Base-by-base conservation (phyloP, 768 basidiomycete genomes). In the Tulasnella sp. region DNA sequence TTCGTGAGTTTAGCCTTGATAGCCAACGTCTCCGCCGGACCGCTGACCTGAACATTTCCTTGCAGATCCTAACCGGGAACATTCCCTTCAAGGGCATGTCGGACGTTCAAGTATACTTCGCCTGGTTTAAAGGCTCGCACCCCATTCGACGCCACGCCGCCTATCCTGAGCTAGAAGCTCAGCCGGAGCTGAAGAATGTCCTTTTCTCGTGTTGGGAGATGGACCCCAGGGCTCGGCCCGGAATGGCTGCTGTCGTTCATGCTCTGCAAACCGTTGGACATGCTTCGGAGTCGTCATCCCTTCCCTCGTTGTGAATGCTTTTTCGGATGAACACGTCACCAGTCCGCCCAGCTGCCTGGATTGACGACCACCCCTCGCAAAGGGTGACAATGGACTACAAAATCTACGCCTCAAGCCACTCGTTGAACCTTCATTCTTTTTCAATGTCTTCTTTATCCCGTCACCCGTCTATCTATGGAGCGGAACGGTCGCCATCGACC, bases 81-180 rank as follows among this genome's bases (percentile, higher is more conserved):
- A 70, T 42, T 70, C 51, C 51, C 4, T 51, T 51, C 51, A 51
- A 51, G 51, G 51, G 51, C 23, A 51, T 51, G 51, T 51, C 51
- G n/a, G 51, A 51, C 23, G 51, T 51, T 51, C 51, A 51, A 20
- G 51, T 51, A 2, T 67, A 67, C 29, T 67, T 67, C 61, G 61
- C 61, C 16, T 67, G 61, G 61, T 67, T 67, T 18, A 67, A 67
- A 67, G 61, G 61, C 61, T 67, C 61, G 10, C 61, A 67, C 61
- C 61, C 61, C 29, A 67, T 67, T 29, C 61, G 61, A 35, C 61
- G 61, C 26, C 15, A 26, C 29, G 61, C 32, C 26, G 61, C 32
- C 15, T 26, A 67, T 35, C 32, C 61, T 5, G 61, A 67, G 32
- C 26, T 67, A 16, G 61, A 67, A 2, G 61, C 61, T 5, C 61